These are phyloP conservation scores for Phialophora macrospora DNA, from an alignment of 2,329 filamentous ascomycete species.

Conservation along the genomic window DNA sequence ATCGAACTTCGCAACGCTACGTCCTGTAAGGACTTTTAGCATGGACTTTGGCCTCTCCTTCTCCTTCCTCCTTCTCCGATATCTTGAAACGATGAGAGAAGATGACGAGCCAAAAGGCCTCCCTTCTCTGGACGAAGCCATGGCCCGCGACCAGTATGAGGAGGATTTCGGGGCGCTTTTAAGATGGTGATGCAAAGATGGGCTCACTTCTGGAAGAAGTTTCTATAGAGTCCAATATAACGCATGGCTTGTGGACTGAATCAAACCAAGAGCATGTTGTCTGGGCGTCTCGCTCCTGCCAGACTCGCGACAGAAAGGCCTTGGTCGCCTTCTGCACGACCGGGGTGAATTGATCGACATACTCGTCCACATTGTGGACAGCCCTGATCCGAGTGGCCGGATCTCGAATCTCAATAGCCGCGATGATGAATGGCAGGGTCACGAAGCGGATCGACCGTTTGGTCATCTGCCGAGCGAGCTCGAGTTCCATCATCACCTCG, in stretches of 20 bases:
- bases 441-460: slow-evolving; percentile 18
- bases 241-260: slow-evolving; percentile 24
- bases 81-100: background rate
- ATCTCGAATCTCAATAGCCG: slow-evolving; percentile 25
- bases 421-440: slow-evolving; percentile 23
- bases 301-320: slow-evolving; percentile 23
- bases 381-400: slow-evolving; percentile 12
- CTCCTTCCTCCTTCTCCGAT: background rate
- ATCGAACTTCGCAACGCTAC: background rate
- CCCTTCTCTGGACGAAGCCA: background rate
- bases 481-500: slow-evolving; percentile 25
- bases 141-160: background rate
- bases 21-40: background rate
- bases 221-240: slow-evolving; percentile 12
- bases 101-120: background rate
- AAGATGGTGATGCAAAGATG: too few relatives aligned
- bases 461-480: slow-evolving; percentile 17
- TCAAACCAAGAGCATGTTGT: slow-evolving; percentile 23
- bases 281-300: slow-evolving; percentile 20
- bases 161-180: too few relatives aligned
- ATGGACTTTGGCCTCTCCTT: too few relatives aligned
- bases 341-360: slow-evolving; percentile 27
- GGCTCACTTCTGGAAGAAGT: too few relatives aligned
- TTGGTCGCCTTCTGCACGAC: slow-evolving; percentile 24
- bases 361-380: slow-evolving; percentile 22